These are phyloP conservation scores for Yamadazyma nakazawae DNA, from an alignment of 805 yeast species.

Conservation along the genomic window DNA sequence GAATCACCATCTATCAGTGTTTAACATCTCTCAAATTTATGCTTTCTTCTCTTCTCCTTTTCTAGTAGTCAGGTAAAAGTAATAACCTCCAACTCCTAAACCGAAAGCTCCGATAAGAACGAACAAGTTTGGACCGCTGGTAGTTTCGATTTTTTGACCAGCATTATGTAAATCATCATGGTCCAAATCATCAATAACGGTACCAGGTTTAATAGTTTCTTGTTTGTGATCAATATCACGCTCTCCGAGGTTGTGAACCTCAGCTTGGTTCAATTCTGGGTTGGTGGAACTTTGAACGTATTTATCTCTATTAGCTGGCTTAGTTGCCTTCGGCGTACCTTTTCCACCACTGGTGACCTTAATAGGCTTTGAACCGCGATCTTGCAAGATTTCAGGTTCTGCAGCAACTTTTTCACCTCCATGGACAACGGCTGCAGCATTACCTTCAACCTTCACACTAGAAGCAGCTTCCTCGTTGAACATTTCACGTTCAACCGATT, in stretches of 20 bases:
- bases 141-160: constrained; percentile 13
- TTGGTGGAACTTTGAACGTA: constrained; percentile 41
- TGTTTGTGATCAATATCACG: constrained; percentile 35
- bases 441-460: constrained; percentile 44
- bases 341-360: constrained; percentile 22
- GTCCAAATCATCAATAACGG: constrained; percentile 37
- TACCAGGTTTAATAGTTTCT: constrained; percentile 27
- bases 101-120: constrained; percentile 23
- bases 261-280: constrained; percentile 36
- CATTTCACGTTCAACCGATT: constrained; percentile 36
- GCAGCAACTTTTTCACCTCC: constrained; percentile 40
- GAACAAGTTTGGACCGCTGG: constrained; percentile 8
- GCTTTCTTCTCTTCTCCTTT: background rate
- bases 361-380: constrained; percentile 35
- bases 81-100: constrained; percentile 29
- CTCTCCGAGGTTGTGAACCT: constrained; percentile 35
- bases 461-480: constrained; percentile 30
- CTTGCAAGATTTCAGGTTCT: constrained; percentile 39
- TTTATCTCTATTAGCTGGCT: constrained; percentile 37
- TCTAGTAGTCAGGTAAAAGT: constrained; percentile 13
- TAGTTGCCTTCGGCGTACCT: constrained; percentile 15
- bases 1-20: background rate
- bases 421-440: constrained; percentile 37
- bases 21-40: background rate
- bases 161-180: constrained; percentile 27